Conservation (phyloP, 2,329 filamentous ascomycete genomes). For the Cladobotryum mycophilum region DNA sequence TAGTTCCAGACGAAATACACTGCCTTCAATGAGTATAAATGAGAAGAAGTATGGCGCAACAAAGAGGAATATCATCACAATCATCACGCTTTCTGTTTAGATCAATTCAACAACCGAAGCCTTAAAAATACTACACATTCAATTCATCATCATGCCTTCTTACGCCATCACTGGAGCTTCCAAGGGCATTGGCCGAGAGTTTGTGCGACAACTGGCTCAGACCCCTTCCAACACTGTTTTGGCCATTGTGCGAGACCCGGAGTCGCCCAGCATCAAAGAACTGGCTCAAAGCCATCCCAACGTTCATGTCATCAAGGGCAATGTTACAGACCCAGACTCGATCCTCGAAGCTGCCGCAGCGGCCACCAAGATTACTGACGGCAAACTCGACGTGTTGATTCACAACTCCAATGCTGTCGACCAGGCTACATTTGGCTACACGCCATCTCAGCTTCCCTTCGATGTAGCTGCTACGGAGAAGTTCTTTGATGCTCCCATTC, state of each 20-base stretch:
- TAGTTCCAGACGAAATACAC: too few relatives aligned
- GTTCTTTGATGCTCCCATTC: slow-evolving; percentile 34
- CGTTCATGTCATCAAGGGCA: slow-evolving; percentile 31
- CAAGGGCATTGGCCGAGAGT: slow-evolving; percentile 18
- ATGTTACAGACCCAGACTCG: slow-evolving; percentile 26
- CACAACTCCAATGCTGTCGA: slow-evolving; percentile 29
- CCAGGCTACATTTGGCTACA: slow-evolving; percentile 11
- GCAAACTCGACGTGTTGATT: slow-evolving; percentile 35
- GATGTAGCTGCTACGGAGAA: slow-evolving; percentile 5
- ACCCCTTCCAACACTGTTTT: slow-evolving; percentile 30
- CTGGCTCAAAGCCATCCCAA: slow-evolving; percentile 24
- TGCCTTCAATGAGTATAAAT: too few relatives aligned
- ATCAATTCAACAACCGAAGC: neutral
- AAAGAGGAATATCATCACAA: too few relatives aligned
- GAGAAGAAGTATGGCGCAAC: too few relatives aligned
- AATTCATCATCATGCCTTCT: slow-evolving; percentile 9
- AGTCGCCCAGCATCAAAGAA: slow-evolving; percentile 19
- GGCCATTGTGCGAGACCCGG: slow-evolving; percentile 31
- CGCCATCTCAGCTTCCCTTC: slow-evolving; percentile 13
- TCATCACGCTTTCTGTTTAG: too few relatives aligned
- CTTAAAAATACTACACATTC: neutral
- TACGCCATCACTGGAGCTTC: slow-evolving; percentile 14
- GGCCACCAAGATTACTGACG: slow-evolving; percentile 27
- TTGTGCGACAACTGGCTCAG: slow-evolving; percentile 25
- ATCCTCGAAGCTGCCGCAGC: slow-evolving; percentile 28